Evolutionary conservation across 2,329 filamentous ascomycete genomes (phyloP).

Genomic region (Cladosporium sp.): DNA sequence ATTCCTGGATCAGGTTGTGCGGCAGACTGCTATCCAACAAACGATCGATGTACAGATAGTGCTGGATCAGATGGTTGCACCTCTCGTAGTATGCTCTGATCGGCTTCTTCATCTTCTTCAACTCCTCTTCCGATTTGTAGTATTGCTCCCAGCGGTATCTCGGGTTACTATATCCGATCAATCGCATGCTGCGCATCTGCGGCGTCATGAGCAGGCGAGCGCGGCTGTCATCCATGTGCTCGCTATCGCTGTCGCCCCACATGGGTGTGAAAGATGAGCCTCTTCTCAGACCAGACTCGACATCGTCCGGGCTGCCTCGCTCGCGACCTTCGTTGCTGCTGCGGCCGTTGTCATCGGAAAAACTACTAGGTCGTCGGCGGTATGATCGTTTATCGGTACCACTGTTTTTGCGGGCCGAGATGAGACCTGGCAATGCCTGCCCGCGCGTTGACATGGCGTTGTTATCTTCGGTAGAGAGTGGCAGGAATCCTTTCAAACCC

Average conservation of each 20-base stretch:
- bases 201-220: conserved; percentile 54
- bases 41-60: conserved; percentile 91
- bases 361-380: conserved; percentile 10
- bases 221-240: conserved; percentile 31
- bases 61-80: conserved; percentile 83
- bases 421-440: conserved; percentile 42
- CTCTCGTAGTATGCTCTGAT: conserved; percentile 84
- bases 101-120: conserved; percentile 70
- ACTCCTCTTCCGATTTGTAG: conserved; percentile 76
- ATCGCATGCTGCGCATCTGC: conserved; percentile 75
- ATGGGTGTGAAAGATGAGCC: conserved; percentile 14
- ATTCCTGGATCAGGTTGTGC: conserved; percentile 88
- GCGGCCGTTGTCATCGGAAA: conserved; percentile 17
- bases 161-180: conserved; percentile 87
- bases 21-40: conserved; percentile 90
- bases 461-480: conserved; percentile 39
- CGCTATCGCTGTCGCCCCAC: conserved; percentile 19
- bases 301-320: neutral
- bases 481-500: conserved; percentile 40
- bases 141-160: conserved; percentile 83
- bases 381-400: conserved; percentile 7
- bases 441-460: conserved; percentile 45
- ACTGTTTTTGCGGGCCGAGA: conserved; percentile 20
- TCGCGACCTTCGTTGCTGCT: conserved; percentile 9
- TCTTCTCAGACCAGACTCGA: conserved; percentile 10